phyloP scores from a whole-genome alignment of 768 basidiomycete genomes.

The Pisolithus sp. region DNA sequence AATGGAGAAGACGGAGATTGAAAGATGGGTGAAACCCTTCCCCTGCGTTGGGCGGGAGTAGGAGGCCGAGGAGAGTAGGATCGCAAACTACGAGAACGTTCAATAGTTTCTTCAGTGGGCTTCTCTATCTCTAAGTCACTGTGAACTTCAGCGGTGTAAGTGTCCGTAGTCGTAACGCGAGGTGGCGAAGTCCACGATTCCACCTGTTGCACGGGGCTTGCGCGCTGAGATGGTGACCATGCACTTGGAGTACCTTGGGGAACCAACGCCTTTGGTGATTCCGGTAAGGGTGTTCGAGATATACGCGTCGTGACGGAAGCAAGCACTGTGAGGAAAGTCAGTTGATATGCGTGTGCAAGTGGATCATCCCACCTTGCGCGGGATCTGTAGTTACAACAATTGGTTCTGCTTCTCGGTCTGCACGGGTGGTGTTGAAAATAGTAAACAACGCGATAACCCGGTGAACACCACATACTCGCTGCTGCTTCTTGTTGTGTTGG shows the following conservation, averaged over 20 bases:
- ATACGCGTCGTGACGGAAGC: not conserved
- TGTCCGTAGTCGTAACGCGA: slow-evolving; percentile 1
- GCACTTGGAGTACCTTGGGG: slow-evolving; percentile 25
- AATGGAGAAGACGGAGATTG: slow-evolving; percentile 11
- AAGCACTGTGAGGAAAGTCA: not conserved
- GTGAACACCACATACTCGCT: slow-evolving; percentile 6
- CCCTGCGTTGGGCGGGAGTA: slow-evolving; percentile 23
- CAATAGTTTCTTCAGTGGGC: slow-evolving; percentile 1
- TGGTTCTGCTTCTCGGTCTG: slow-evolving; percentile 3
- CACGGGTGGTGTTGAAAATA: not conserved
- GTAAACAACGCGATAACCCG: not conserved
- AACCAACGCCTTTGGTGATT: not conserved
- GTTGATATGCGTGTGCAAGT: not conserved
- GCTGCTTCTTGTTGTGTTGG: slow-evolving; percentile 4
- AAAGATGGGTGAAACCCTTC: slow-evolving; percentile 3
- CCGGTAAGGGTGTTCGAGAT: slow-evolving; percentile 6
- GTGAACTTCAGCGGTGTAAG: not conserved
- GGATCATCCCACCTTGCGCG: not conserved
- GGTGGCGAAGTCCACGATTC: not conserved
- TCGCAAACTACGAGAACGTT: slow-evolving; percentile 4
- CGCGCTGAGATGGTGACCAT: slow-evolving; percentile 22
- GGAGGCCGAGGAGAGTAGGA: slow-evolving; percentile 18
- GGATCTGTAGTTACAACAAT: not conserved
- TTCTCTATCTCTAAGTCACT: slow-evolving; percentile 11
- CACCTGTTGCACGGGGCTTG: slow-evolving; percentile 9